A percentile compares a stretch with the other conserved stretches of the same genome.
phyloP scores from a whole-genome alignment of 2,329 filamentous ascomycete species.

The Fusarium kyushuense region DNA sequence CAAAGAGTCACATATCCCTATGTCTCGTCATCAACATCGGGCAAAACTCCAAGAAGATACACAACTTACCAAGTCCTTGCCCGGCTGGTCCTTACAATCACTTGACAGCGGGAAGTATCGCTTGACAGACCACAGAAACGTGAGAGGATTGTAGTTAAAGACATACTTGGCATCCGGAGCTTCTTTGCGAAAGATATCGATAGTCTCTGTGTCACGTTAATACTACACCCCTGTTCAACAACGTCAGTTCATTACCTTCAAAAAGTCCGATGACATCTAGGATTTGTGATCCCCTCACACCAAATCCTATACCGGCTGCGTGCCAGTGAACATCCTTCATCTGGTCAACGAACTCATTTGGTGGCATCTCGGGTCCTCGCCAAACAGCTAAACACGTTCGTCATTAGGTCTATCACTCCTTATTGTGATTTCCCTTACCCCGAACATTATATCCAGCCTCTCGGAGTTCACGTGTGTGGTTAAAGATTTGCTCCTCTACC shows the following conservation, averaged over 20 bases:
- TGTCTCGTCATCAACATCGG: fast-evolving
- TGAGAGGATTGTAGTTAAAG: slow-evolving; percentile 19
- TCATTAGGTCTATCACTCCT: fast-evolving
- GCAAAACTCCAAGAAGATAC: fast-evolving
- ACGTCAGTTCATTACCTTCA: background rate
- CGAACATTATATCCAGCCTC: slow-evolving; percentile 19
- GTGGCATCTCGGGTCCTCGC: slow-evolving; percentile 8
- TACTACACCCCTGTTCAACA: no score
- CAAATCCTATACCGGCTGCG: slow-evolving; percentile 12
- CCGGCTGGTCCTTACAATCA: background rate
- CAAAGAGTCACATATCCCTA: slow-evolving; percentile 16
- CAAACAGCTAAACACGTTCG: background rate
- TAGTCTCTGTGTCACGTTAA: background rate
- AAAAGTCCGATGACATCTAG: slow-evolving; percentile 8
- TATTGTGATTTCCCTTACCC: fast-evolving
- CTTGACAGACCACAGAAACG: slow-evolving; percentile 16
- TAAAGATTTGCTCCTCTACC: slow-evolving; percentile 14
- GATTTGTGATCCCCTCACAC: slow-evolving; percentile 9
- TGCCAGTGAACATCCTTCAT: slow-evolving; percentile 17
- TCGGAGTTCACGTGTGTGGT: slow-evolving; percentile 5
- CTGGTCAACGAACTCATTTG: background rate
- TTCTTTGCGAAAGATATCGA: slow-evolving; percentile 18
- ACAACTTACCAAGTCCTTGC: slow-evolving; percentile 6
- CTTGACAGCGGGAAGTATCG: slow-evolving; percentile 1
- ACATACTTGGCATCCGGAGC: background rate